A percentile compares a stretch with the other conserved stretches of the same genome.
These are phyloP conservation scores for Fraxinus greggii DNA, from an alignment of 305 asterid genomes.

Conservation along the genomic window DNA sequence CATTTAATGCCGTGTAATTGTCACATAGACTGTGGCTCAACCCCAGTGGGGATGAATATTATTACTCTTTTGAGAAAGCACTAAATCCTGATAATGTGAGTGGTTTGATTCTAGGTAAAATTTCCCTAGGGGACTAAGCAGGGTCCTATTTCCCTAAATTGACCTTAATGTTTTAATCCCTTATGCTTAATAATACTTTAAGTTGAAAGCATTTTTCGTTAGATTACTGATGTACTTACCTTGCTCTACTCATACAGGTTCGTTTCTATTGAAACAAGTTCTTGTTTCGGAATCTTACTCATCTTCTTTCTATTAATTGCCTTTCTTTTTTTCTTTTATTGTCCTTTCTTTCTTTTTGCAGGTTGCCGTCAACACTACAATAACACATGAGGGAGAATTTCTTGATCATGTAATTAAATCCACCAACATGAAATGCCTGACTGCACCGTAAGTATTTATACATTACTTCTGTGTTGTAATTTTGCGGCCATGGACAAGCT, in stretches of 20 bases:
- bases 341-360: constrained; percentile 8
- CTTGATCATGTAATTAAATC: constrained; percentile 85
- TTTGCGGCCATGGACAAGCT: constrained; percentile 3
- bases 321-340: background rate
- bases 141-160: background rate
- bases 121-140: background rate
- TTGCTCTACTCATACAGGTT: background rate
- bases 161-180: background rate
- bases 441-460: constrained; percentile 63
- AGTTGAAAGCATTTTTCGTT: background rate
- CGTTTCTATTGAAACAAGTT: background rate
- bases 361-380: constrained; percentile 78
- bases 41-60: too few species aligned
- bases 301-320: background rate
- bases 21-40: too few species aligned
- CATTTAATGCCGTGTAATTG: too few species aligned
- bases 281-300: background rate
- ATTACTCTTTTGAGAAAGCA: background rate
- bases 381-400: constrained; percentile 81
- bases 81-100: background rate
- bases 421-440: constrained; percentile 95
- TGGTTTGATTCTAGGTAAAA: background rate
- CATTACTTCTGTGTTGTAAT: background rate
- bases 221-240: constrained; percentile 10
- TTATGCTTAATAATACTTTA: background rate